phyloP scores from a whole-genome alignment of 345 rosid species.

The Euphorbia pulcherrima region DNA sequence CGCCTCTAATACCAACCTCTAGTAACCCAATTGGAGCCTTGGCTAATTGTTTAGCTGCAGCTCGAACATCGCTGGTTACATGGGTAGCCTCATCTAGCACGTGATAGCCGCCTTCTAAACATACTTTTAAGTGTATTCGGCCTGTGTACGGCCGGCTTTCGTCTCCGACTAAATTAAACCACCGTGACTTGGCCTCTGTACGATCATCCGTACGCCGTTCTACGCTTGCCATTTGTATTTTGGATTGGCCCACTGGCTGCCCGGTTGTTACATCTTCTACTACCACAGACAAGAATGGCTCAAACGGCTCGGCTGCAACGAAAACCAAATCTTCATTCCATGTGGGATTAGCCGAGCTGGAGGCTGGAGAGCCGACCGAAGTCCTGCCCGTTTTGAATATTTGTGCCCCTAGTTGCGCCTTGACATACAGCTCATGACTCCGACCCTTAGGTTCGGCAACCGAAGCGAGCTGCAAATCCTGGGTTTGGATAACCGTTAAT shows the following conservation, averaged over 20 bases:
- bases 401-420: conserved; percentile 80
- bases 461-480: conserved; percentile 73
- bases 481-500: conserved; percentile 94
- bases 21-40: conserved; percentile 74
- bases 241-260: conserved; percentile 54
- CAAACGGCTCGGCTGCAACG: conserved; percentile 91
- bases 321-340: conserved; percentile 94
- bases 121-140: conserved; percentile 67
- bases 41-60: conserved; percentile 76
- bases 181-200: conserved; percentile 55
- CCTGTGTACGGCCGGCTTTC: conserved; percentile 68
- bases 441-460: conserved; percentile 60
- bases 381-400: conserved; percentile 75
- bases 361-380: conserved; percentile 41
- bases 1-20: conserved; percentile 83
- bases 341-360: conserved; percentile 59
- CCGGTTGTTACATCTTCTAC: conserved; percentile 63
- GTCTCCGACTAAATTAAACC: conserved; percentile 76
- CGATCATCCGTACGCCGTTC: conserved; percentile 64
- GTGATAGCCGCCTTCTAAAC: conserved; percentile 89
- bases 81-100: conserved; percentile 94
- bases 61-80: conserved; percentile 81
- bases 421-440: conserved; percentile 64
- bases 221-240: conserved; percentile 61
- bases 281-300: conserved; percentile 66